Percentiles rank a stretch among this genome's conserved stretches.
Conservation (phyloP, 1,139 yeast genomes). For the Pichia sp. region DNA sequence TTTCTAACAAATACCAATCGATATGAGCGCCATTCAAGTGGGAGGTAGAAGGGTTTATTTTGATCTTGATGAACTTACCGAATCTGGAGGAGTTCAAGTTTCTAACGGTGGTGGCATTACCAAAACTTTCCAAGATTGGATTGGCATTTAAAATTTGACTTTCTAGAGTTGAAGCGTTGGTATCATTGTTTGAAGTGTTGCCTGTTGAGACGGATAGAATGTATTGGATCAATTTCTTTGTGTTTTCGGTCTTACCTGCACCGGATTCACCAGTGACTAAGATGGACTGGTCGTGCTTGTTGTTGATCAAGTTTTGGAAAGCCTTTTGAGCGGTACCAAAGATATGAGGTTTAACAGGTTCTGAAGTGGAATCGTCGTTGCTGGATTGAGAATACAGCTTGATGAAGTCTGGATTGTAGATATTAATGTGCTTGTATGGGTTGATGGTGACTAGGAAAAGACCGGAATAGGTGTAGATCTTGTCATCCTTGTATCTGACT, state of each 20-base stretch:
- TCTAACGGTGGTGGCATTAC: conserved; percentile 94
- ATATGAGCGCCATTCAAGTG: conserved; percentile 85
- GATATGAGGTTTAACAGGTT: conserved; percentile 68
- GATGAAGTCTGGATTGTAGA: conserved; percentile 64
- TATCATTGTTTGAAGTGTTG: conserved; percentile 25
- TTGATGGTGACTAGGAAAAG: conserved; percentile 93
- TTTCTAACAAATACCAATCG: conserved; percentile 92
- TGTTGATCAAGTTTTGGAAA: conserved; percentile 67
- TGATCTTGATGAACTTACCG: conserved; percentile 93
- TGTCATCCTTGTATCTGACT: conserved; percentile 72
- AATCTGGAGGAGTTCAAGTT: conserved; percentile 96
- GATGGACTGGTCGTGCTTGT: conserved; percentile 80
- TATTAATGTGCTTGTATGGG: conserved; percentile 79
- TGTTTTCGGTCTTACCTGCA: conserved; percentile 97
- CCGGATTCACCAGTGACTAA: conserved; percentile 98
- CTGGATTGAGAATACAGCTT: conserved; percentile 39
- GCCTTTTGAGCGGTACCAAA: conserved; percentile 92
- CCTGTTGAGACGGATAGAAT: conserved; percentile 76
- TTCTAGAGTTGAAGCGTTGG: conserved; percentile 51
- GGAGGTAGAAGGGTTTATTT: conserved; percentile 48
- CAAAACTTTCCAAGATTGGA: conserved; percentile 94
- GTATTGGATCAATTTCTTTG: conserved; percentile 94
- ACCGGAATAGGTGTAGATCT: conserved; percentile 78
- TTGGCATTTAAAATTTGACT: conserved; percentile 88
- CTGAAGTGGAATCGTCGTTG: neutral